These are phyloP conservation scores for Cyberlindnera suaveolens DNA, from an alignment of 805 yeast species.

Conservation along the genomic window DNA sequence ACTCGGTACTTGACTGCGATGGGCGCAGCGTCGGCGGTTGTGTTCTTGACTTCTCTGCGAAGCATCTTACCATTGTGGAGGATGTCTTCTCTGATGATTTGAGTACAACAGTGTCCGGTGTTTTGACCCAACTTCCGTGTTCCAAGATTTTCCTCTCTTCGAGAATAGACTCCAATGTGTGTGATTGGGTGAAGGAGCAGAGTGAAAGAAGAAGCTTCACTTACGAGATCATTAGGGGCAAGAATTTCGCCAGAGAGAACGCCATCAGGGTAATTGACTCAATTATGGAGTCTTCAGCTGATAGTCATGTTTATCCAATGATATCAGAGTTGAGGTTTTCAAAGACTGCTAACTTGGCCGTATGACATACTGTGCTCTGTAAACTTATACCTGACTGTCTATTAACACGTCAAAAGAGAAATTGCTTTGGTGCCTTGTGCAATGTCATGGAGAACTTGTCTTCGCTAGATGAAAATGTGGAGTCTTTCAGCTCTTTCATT, in stretches of 20 bases:
- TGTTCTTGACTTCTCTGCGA: constrained; percentile 3
- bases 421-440: constrained; percentile 3
- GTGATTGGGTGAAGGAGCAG: constrained; percentile 2
- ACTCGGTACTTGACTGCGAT: constrained; percentile 6
- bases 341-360: constrained; percentile 5
- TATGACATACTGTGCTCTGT: constrained; percentile 1
- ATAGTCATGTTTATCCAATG: not conserved
- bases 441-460: constrained; percentile 2
- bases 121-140: constrained; percentile 2
- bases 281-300: not conserved
- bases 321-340: constrained; percentile 5
- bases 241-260: constrained; percentile 1
- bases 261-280: constrained; percentile 3
- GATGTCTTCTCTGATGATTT: constrained; percentile 1
- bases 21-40: constrained; percentile 9
- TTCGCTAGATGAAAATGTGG: constrained; percentile 1
- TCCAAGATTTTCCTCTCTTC: constrained; percentile 5
- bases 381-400: too few species aligned
- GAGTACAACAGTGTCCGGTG: not conserved
- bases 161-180: constrained; percentile 1
- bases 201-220: constrained; percentile 3
- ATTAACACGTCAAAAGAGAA: constrained; percentile 1
- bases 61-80: constrained; percentile 5
- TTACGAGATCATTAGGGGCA: constrained; percentile 5
- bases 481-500: constrained; percentile 1